Evolutionary conservation across 306 rosid genomes (phyloP).

Genomic region (Cucurbita moschata): DNA sequence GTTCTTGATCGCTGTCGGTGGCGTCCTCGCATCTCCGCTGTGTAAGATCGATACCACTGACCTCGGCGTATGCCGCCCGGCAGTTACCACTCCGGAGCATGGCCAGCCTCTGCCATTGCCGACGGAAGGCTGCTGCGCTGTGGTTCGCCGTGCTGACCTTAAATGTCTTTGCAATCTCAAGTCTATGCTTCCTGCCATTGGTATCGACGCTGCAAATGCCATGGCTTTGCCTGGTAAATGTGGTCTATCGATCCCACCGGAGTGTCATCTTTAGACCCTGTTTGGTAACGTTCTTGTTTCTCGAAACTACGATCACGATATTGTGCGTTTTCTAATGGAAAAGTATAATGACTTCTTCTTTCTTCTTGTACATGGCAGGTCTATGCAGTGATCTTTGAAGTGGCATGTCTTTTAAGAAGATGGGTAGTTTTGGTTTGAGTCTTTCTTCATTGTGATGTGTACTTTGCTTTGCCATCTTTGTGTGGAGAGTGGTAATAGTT

Average conservation of each 20-base stretch:
- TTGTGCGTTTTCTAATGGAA: too few relatives aligned
- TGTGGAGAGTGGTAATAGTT: not conserved
- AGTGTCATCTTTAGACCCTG: not conserved
- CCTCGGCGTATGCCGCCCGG: slow-evolving; percentile 26
- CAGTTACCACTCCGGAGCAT: slow-evolving; percentile 9
- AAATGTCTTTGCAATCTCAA: slow-evolving; percentile 39
- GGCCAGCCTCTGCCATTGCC: slow-evolving; percentile 34
- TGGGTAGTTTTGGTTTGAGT: not conserved
- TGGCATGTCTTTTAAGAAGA: not conserved
- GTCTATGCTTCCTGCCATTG: slow-evolving; percentile 23
- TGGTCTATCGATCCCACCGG: slow-evolving; percentile 9
- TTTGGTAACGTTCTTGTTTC: not conserved
- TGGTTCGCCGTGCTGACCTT: slow-evolving; percentile 33
- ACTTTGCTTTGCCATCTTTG: not conserved
- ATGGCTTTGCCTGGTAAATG: slow-evolving; percentile 50
- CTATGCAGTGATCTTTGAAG: not conserved
- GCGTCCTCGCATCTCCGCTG: slow-evolving; percentile 14
- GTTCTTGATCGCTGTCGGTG: slow-evolving; percentile 10
- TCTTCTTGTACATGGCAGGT: not conserved
- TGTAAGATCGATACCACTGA: slow-evolving; percentile 29
- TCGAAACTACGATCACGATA: too few relatives aligned
- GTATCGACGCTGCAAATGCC: slow-evolving; percentile 40
- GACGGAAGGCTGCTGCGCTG: slow-evolving; percentile 24
- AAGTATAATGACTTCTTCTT: too few relatives aligned
- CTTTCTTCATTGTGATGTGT: not conserved